Percentiles rank a stretch among this genome's conserved stretches.
Evolutionary conservation across 2,329 filamentous ascomycete genomes (phyloP).

Genomic region (Pseudogymnoascus sp.): DNA sequence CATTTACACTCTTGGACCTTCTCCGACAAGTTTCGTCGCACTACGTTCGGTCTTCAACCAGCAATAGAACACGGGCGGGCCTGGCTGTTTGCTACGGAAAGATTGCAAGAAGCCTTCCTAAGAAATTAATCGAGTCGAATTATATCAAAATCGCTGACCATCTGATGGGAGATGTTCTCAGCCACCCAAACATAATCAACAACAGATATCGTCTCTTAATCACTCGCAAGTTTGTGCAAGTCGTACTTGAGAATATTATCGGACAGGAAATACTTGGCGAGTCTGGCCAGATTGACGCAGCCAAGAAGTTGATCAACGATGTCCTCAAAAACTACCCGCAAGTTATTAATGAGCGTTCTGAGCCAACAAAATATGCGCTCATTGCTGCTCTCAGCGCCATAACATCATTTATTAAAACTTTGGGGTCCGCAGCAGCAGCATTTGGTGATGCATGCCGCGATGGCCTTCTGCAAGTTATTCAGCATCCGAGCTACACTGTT

Average conservation of each 20-base stretch:
- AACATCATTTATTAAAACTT: slow-evolving; percentile 65
- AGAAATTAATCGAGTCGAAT: slow-evolving; percentile 73
- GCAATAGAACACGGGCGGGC: slow-evolving; percentile 72
- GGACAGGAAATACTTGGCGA: slow-evolving; percentile 79
- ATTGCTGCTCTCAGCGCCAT: slow-evolving; percentile 73
- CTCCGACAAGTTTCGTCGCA: slow-evolving; percentile 72
- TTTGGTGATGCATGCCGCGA: slow-evolving; percentile 83
- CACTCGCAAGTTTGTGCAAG: slow-evolving; percentile 75
- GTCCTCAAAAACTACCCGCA: slow-evolving; percentile 93
- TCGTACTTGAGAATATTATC: slow-evolving; percentile 76
- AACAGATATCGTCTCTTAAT: slow-evolving; percentile 85
- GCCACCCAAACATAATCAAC: slow-evolving; percentile 65
- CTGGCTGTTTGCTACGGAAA: slow-evolving; percentile 83
- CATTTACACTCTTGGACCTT: slow-evolving; percentile 69
- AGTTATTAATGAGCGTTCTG: slow-evolving; percentile 74
- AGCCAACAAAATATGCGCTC: slow-evolving; percentile 81
- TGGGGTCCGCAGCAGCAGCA: slow-evolving; percentile 73
- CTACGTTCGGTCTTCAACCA: slow-evolving; percentile 70
- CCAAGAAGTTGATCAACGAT: slow-evolving; percentile 75
- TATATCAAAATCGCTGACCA: slow-evolving; percentile 78
- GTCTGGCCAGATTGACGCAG: slow-evolving; percentile 76
- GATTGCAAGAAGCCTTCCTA: slow-evolving; percentile 69
- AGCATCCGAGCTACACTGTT: slow-evolving; percentile 93
- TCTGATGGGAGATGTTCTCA: slow-evolving; percentile 72
- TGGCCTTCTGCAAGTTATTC: slow-evolving; percentile 78